These are phyloP conservation scores for Penicillium crustosum DNA, from an alignment of 2,329 filamentous ascomycete species.

Conservation along the genomic window DNA sequence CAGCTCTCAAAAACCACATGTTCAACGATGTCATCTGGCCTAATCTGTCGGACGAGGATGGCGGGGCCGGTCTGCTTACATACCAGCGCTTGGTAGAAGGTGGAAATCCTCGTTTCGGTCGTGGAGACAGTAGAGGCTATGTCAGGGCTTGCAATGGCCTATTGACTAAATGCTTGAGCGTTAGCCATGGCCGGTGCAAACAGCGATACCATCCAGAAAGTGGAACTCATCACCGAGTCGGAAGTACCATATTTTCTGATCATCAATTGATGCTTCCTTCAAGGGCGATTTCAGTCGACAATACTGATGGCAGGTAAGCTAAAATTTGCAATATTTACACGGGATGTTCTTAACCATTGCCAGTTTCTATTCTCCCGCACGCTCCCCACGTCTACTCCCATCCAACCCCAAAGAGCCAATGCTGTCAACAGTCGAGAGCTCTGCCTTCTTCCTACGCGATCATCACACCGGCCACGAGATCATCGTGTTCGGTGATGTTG, in stretches of 20 bases:
- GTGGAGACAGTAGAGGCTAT: slow-evolving; percentile 78
- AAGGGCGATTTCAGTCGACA: slow-evolving; percentile 35
- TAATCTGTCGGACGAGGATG: slow-evolving; percentile 93
- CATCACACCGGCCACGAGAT: slow-evolving; percentile 70
- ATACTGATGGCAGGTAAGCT: slow-evolving; percentile 34
- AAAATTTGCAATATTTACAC: background rate
- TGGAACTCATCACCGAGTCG: slow-evolving; percentile 60
- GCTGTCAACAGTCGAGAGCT: slow-evolving; percentile 63
- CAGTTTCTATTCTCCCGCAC: slow-evolving; percentile 35
- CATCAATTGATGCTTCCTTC: slow-evolving; percentile 51
- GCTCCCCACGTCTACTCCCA: slow-evolving; percentile 27
- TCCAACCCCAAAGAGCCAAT: slow-evolving; percentile 19
- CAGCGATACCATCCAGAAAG: slow-evolving; percentile 57
- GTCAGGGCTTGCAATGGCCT: slow-evolving; percentile 84
- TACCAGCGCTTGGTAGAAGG: slow-evolving; percentile 87
- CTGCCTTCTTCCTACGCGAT: slow-evolving; percentile 89
- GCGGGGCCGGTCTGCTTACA: slow-evolving; percentile 86
- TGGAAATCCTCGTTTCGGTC: slow-evolving; percentile 78
- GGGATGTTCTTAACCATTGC: background rate
- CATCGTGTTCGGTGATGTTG: slow-evolving; percentile 92
- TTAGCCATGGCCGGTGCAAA: slow-evolving; percentile 89
- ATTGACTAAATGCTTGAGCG: slow-evolving; percentile 80
- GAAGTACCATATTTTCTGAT: slow-evolving; percentile 43
- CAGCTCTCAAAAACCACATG: slow-evolving; percentile 87
- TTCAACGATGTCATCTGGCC: slow-evolving; percentile 99